These are phyloP conservation scores for Craterostigma plantagineum DNA, from an alignment of 257 asterid species.

Conservation along the genomic window DNA sequence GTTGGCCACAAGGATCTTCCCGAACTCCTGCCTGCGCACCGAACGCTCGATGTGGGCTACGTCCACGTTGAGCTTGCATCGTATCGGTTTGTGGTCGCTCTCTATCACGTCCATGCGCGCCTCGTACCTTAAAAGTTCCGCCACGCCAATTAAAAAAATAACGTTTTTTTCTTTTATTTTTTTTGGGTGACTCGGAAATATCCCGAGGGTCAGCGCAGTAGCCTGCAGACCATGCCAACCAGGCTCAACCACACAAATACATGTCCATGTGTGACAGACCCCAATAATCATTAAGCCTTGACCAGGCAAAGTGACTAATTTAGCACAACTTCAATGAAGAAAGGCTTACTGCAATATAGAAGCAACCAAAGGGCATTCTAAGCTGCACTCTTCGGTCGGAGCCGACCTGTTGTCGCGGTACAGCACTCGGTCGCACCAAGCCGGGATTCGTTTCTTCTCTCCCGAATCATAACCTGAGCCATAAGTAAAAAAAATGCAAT, in stretches of 20 bases:
- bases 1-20: conserved; percentile 35
- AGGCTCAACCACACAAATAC: too few species aligned
- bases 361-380: conserved; percentile 79
- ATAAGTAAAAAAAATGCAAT: not conserved
- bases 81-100: conserved; percentile 90
- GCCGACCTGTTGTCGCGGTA: conserved; percentile 61
- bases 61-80: conserved; percentile 70
- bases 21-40: conserved; percentile 60
- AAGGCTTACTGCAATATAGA: conserved; percentile 66
- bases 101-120: conserved; percentile 92
- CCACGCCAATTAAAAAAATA: too few species aligned
- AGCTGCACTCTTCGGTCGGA: conserved; percentile 45
- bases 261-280: too few species aligned
- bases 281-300: too few species aligned
- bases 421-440: conserved; percentile 89
- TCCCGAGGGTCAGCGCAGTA: too few species aligned
- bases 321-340: not conserved
- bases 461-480: conserved; percentile 88
- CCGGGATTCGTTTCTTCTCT: conserved; percentile 92
- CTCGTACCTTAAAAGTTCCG: conserved; percentile 37
- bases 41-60: conserved; percentile 73
- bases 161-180: too few species aligned
- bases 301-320: too few species aligned
- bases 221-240: too few species aligned
- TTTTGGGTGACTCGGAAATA: too few species aligned